Evolutionary conservation across 2,329 filamentous ascomycete genomes (phyloP).

Genomic region (Ceratocystis eucalypticola): DNA sequence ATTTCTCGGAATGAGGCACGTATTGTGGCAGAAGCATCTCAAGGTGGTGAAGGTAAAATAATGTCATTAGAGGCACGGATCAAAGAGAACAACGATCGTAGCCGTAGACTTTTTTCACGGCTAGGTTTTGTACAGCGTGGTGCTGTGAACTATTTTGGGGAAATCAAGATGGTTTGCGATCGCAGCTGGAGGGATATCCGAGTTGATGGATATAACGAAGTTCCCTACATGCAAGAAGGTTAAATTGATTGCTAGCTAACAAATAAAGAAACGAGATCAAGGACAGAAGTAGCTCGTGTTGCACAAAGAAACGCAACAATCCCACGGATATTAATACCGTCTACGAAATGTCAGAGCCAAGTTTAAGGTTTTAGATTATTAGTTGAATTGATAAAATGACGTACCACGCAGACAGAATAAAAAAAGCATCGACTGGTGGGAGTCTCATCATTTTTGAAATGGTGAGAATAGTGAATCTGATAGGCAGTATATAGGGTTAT

Average conservation of each 20-base stretch:
- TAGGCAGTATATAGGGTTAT: too few species aligned
- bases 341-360: too few species aligned
- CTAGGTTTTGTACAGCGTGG: conserved; percentile 41
- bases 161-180: conserved; percentile 32
- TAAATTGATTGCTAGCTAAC: background rate
- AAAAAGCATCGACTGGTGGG: too few species aligned
- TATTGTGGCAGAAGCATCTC: conserved; percentile 39
- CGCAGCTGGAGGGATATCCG: conserved; percentile 18
- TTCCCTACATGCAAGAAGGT: conserved; percentile 5
- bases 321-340: background rate
- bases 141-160: conserved; percentile 45
- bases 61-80: conserved; percentile 45
- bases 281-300: background rate
- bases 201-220: conserved; percentile 11
- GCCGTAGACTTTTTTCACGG: conserved; percentile 37
- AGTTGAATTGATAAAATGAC: too few species aligned
- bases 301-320: background rate
- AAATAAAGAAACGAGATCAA: background rate
- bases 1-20: conserved; percentile 38
- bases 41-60: conserved; percentile 25
- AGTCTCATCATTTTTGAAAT: too few species aligned
- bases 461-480: too few species aligned
- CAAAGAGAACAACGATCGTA: conserved; percentile 40
- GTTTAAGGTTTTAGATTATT: too few species aligned
- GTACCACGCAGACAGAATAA: too few species aligned